Percentiles rank a stretch among this genome's conserved stretches.
Evolutionary conservation across 2,329 filamentous ascomycete genomes (phyloP).

Genomic region (Phaeoacremonium minimum): DNA sequence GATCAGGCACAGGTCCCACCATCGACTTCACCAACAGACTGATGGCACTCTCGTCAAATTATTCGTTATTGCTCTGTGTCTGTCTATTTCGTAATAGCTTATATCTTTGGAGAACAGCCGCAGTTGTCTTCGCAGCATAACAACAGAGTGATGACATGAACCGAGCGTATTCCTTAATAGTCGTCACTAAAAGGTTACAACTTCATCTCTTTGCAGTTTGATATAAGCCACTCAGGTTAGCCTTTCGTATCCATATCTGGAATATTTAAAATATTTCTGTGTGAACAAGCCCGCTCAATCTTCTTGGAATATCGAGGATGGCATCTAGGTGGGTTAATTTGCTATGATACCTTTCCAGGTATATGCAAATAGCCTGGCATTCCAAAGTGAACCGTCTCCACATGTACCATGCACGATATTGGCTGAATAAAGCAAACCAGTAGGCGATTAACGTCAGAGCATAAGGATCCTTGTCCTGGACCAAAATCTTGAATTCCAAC

Average conservation of each 20-base stretch:
- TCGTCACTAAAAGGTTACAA: too few relatives aligned
- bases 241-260: not conserved
- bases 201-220: too few relatives aligned
- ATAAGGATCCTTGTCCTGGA: conserved; percentile 44
- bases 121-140: too few relatives aligned
- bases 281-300: conserved; percentile 1
- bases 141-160: too few relatives aligned
- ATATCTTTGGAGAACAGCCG: too few relatives aligned
- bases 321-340: conserved; percentile 4
- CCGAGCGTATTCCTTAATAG: too few relatives aligned
- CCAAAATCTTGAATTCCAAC: conserved; percentile 33
- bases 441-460: conserved; percentile 50
- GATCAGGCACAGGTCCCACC: too few relatives aligned
- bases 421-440: conserved; percentile 47
- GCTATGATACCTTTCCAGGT: conserved; percentile 17
- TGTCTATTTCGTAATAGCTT: too few relatives aligned
- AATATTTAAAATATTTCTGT: not conserved
- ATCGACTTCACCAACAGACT: too few relatives aligned
- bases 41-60: too few relatives aligned
- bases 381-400: conserved; percentile 37
- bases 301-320: conserved; percentile 8
- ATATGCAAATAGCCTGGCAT: conserved; percentile 39
- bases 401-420: conserved; percentile 40
- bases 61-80: too few relatives aligned
- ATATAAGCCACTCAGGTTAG: too few relatives aligned